These are phyloP conservation scores for Xerocomus spinulosus DNA, from an alignment of 768 basidiomycete genomes.

Conservation along the genomic window DNA sequence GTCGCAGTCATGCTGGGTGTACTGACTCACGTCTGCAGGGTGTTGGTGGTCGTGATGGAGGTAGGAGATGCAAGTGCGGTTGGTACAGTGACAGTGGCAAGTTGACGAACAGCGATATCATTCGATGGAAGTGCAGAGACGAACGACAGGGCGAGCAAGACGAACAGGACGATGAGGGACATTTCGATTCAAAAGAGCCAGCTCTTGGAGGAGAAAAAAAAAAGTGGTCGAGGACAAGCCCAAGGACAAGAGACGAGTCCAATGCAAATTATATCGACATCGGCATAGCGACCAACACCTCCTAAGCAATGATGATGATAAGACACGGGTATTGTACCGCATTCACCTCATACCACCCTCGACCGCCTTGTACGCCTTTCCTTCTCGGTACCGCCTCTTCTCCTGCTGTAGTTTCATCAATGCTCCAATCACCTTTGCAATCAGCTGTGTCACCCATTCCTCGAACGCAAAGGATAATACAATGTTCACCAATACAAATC, in stretches of 20 bases:
- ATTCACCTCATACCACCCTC: constrained; percentile 61
- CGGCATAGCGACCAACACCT: constrained; percentile 17
- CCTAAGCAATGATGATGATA: neutral
- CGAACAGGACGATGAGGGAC: constrained; percentile 24
- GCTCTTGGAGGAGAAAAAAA: constrained; percentile 28
- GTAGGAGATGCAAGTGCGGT: constrained; percentile 30
- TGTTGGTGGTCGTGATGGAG: constrained; percentile 19
- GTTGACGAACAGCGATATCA: constrained; percentile 16
- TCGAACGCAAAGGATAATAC: constrained; percentile 71
- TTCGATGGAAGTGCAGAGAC: constrained; percentile 27
- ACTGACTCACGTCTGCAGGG: constrained; percentile 38
- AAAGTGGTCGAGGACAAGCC: too few species aligned
- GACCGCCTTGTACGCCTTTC: constrained; percentile 82
- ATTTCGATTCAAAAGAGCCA: constrained; percentile 33
- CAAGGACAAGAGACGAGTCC: neutral
- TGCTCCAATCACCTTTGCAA: constrained; percentile 52
- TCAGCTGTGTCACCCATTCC: constrained; percentile 57
- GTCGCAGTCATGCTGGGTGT: neutral
- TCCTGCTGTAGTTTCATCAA: constrained; percentile 39
- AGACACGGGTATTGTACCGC: too few species aligned
- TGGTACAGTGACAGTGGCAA: constrained; percentile 13
- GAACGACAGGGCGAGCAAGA: constrained; percentile 20
- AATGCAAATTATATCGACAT: constrained; percentile 5
- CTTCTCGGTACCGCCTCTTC: constrained; percentile 50
- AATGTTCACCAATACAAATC: constrained; percentile 66